phyloP scores from a whole-genome alignment of 108 stramenopile species.

The Mediolabrus comicus region DNA sequence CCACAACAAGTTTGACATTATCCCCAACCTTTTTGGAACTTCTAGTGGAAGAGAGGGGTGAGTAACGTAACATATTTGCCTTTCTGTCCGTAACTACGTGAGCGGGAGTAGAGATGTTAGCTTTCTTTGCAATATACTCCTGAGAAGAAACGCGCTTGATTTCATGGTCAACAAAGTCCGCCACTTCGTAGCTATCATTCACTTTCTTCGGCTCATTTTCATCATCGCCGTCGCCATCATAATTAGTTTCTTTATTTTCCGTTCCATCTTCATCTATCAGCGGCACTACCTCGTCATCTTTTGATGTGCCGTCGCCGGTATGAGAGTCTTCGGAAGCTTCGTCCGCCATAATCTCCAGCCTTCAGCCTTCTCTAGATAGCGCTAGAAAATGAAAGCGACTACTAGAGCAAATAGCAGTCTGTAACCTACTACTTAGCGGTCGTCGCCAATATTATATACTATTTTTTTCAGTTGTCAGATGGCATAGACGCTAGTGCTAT shows the following conservation, averaged over 20 bases:
- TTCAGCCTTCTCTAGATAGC: too few relatives aligned
- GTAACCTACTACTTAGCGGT: too few relatives aligned
- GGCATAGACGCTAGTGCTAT: too few relatives aligned
- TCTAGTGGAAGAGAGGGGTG: not conserved
- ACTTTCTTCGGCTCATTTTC: not conserved
- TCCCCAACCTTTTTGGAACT: not conserved
- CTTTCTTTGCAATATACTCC: too few relatives aligned
- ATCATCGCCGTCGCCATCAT: not conserved
- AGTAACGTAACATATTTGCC: not conserved
- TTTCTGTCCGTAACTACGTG: not conserved
- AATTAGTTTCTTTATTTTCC: too few relatives aligned
- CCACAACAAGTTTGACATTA: not conserved
- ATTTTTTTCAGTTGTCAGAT: too few relatives aligned
- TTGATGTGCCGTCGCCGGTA: not conserved
- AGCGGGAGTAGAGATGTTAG: not conserved
- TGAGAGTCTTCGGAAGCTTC: not conserved
- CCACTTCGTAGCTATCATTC: not conserved
- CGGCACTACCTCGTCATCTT: not conserved
- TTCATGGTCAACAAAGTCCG: not conserved
- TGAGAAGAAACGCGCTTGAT: not conserved
- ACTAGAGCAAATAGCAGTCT: too few relatives aligned
- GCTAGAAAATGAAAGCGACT: too few relatives aligned
- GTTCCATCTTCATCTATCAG: not conserved
- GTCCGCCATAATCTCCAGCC: too few relatives aligned
- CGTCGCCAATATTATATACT: too few relatives aligned